phyloP scores from a whole-genome alignment of 1,284 basidiomycete genomes.

The Ganoderma meredithae region DNA sequence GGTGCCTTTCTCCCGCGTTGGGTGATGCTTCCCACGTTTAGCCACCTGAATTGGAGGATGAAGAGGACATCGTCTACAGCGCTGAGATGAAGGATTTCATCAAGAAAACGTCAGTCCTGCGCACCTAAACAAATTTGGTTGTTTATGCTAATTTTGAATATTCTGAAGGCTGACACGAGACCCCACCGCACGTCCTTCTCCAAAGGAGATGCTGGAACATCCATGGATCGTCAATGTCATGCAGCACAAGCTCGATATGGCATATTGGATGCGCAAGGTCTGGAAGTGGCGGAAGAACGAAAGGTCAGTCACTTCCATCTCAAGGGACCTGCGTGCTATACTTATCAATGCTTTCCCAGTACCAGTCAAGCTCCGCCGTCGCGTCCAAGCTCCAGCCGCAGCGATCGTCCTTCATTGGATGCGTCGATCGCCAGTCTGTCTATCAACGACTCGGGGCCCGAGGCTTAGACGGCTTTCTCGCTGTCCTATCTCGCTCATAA shows the following conservation, averaged over 20 bases:
- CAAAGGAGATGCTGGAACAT: conserved; percentile 86
- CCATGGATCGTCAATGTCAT: conserved; percentile 87
- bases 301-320: conserved; percentile 27
- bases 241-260: conserved; percentile 88
- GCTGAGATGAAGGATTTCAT: conserved; percentile 94
- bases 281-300: conserved; percentile 80
- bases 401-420: conserved; percentile 40
- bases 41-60: conserved; percentile 83
- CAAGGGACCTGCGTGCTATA: neutral
- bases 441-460: conserved; percentile 21
- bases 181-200: conserved; percentile 73
- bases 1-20: conserved; percentile 29
- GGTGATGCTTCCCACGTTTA: conserved; percentile 46
- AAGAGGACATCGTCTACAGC: conserved; percentile 79
- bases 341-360: neutral
- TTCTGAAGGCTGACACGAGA: conserved; percentile 43
- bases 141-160: neutral
- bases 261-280: conserved; percentile 89
- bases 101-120: conserved; percentile 75
- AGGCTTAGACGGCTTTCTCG: conserved; percentile 17
- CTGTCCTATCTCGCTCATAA: neutral
- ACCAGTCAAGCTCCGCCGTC: conserved; percentile 37
- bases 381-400: conserved; percentile 51
- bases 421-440: conserved; percentile 37
- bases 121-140: conserved; percentile 13